Base-by-base conservation (phyloP, 176 grass and related monocot genomes). In the Lolium perenne region DNA sequence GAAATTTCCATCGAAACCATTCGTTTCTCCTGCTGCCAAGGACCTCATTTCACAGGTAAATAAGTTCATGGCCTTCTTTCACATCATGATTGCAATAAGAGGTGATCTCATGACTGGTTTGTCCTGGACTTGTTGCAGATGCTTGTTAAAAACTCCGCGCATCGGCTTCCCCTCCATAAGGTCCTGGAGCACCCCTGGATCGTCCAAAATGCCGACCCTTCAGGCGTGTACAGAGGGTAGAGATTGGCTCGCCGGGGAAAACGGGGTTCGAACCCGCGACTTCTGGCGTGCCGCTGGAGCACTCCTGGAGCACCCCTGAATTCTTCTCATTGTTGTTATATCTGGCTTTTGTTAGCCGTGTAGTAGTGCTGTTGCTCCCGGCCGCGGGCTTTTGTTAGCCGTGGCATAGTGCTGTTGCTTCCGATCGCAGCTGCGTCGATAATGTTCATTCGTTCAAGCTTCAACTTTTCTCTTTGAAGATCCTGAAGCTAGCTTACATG, bases 161-260 rank as follows among this genome's bases (percentile, higher is more conserved):
- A 89, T 2, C 88, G 96, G 10, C 84, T 98, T 9, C 84, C 90
- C 1, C 96, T 98, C 29, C 75, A 95, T 65, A 94, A 98, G 79
- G 82, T 98, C 13, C 93, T 98, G 10, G 86, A 98, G 74, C 96
- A 98, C 88, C 92, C 93, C 3, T 98, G 96, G 96, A 95, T 98
- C 21, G 79, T 95, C 64, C 93, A 98, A 82, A 98, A 98, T 51
- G 92, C 96, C 0, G 96, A 98, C 77, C 93, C 93, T 13, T 91
- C 96, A 2, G 96, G 93, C 1, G 81, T 92, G 51, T 94, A 92
- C 75, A 89, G 90, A 85, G 90, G 82, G 18, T 91, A 88, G 78
- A 82, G 3, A 10, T 49, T 4, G 1, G n/a, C 26, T 9, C 1
- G n/a, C n/a, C n/a, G n/a, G n/a, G n/a, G n/a, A n/a, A n/a, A n/a